These are phyloP conservation scores for Polymyxa betae DNA, from an alignment of 208 protist species.

Conservation along the genomic window DNA sequence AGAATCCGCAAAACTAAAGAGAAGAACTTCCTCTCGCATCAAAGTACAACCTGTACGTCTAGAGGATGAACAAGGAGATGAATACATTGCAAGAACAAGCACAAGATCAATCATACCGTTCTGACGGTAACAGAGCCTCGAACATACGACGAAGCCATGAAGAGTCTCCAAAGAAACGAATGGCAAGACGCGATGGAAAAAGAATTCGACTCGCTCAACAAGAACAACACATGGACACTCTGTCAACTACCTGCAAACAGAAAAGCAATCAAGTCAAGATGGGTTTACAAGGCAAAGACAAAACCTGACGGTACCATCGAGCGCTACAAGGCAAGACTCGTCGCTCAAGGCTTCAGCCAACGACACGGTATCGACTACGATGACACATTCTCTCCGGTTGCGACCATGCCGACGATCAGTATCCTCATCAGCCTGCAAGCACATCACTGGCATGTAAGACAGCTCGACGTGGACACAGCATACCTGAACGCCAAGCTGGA, in stretches of 20 bases:
- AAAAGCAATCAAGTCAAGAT: background rate
- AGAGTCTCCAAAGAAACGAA: too few relatives aligned
- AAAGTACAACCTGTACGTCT: too few relatives aligned
- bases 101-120: too few relatives aligned
- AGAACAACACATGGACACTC: background rate
- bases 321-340: background rate
- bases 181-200: background rate
- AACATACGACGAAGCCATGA: too few relatives aligned
- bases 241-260: background rate
- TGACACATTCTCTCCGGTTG: background rate
- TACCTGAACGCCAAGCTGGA: background rate
- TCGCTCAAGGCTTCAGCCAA: background rate
- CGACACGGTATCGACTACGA: background rate
- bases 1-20: too few relatives aligned
- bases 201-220: background rate
- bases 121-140: too few relatives aligned
- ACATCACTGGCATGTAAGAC: background rate
- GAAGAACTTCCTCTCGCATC: too few relatives aligned
- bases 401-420: background rate
- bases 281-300: background rate
- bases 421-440: background rate
- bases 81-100: too few relatives aligned
- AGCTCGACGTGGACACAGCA: background rate
- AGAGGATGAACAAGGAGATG: too few relatives aligned
- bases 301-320: background rate